phyloP scores from a whole-genome alignment of 805 yeast species.

The Candida alai region DNA sequence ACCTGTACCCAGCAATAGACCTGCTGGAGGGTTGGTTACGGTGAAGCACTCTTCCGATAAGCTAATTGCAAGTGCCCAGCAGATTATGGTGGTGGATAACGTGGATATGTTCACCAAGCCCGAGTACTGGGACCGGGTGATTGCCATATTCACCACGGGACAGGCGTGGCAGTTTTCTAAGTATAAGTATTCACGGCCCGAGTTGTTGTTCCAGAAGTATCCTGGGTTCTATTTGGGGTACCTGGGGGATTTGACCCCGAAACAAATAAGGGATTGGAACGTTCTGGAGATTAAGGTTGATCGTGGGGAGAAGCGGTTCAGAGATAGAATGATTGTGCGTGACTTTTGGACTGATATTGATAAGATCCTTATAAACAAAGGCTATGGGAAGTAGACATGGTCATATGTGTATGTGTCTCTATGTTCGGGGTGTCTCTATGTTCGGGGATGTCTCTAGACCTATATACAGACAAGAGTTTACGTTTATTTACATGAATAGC shows the following conservation, averaged over 20 bases:
- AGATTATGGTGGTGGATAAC: constrained; percentile 80
- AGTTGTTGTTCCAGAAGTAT: constrained; percentile 72
- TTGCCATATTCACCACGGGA: constrained; percentile 94
- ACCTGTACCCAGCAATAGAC: constrained; percentile 39
- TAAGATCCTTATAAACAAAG: constrained; percentile 62
- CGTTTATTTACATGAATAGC: constrained; percentile 8
- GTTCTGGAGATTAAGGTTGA: constrained; percentile 76
- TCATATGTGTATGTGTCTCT: not conserved
- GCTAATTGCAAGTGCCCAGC: constrained; percentile 49
- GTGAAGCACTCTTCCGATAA: constrained; percentile 53
- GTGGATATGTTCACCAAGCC: constrained; percentile 82
- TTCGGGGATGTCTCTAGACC: too few species aligned
- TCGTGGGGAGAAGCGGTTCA: constrained; percentile 71
- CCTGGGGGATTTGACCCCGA: constrained; percentile 77
- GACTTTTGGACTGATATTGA: constrained; percentile 84
- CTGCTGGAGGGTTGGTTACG: constrained; percentile 41
- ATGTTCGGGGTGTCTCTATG: constrained; percentile 2
- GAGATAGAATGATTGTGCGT: constrained; percentile 83
- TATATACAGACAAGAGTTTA: too few species aligned
- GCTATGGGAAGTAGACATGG: constrained; percentile 37
- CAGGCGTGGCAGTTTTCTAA: constrained; percentile 95
- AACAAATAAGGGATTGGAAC: constrained; percentile 80
- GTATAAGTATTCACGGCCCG: constrained; percentile 81
- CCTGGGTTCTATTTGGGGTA: constrained; percentile 78
- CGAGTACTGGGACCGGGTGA: constrained; percentile 97